These are phyloP conservation scores for Parsonsia alboflavescens DNA, from an alignment of 257 asterid genomes.

Conservation along the genomic window DNA sequence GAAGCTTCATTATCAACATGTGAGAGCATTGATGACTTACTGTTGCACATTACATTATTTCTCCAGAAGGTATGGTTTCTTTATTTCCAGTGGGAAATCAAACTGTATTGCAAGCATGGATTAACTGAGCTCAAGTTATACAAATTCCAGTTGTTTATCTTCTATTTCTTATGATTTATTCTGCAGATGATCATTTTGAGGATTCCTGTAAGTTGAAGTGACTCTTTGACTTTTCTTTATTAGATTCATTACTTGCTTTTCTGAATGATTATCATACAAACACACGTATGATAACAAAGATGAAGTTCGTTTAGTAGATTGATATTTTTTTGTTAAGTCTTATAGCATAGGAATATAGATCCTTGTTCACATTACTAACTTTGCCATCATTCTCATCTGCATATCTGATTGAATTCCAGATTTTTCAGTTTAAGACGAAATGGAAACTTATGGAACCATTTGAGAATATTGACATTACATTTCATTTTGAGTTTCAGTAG, in stretches of 20 bases:
- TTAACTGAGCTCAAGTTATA: slow-evolving; percentile 1
- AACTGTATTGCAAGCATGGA: too few species aligned
- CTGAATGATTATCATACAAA: not conserved
- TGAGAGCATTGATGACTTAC: slow-evolving; percentile 41
- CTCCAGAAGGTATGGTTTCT: slow-evolving; percentile 56
- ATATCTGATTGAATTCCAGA: not conserved
- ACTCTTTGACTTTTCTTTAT: slow-evolving; percentile 5
- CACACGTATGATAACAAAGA: not conserved
- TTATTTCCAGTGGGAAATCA: slow-evolving; percentile 8
- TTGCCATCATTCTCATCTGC: not conserved
- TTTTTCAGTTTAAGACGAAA: not conserved
- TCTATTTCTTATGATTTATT: slow-evolving; percentile 16
- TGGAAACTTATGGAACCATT: not conserved
- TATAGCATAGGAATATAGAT: not conserved
- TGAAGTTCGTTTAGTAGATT: not conserved
- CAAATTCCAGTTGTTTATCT: slow-evolving; percentile 15
- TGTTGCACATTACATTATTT: slow-evolving; percentile 38
- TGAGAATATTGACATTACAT: not conserved
- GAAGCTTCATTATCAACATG: slow-evolving; percentile 52
- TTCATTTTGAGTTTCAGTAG: not conserved
- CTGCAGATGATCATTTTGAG: slow-evolving; percentile 62
- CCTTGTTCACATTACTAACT: not conserved
- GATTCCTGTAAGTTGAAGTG: slow-evolving; percentile 56
- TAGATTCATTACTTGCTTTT: slow-evolving; percentile 3
- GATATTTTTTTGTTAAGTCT: not conserved